phyloP scores from a whole-genome alignment of 768 basidiomycete species.

The Russula abietina region DNA sequence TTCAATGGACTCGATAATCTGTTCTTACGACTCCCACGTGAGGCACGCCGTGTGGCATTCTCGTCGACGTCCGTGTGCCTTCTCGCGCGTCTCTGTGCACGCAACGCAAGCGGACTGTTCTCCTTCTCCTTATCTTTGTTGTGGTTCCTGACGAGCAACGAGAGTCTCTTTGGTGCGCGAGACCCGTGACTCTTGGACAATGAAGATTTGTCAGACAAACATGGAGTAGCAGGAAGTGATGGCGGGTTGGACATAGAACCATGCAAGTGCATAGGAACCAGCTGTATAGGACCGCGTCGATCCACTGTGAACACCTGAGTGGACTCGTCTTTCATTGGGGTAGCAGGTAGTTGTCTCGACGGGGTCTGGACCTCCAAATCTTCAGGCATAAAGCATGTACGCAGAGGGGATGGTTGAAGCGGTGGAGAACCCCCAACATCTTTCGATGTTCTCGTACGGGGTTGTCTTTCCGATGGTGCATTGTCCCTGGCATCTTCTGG shows the following conservation, averaged over 20 bases:
- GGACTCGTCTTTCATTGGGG: neutral
- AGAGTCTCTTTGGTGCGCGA: constrained; percentile 15
- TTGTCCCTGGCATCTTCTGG: neutral
- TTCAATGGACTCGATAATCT: constrained; percentile 23
- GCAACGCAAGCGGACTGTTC: constrained; percentile 18
- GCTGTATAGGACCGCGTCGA: neutral
- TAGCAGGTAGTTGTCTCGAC: neutral
- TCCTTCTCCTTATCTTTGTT: constrained; percentile 19
- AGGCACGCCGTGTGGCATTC: constrained; percentile 21
- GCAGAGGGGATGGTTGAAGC: constrained; percentile 20
- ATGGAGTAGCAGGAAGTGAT: neutral
- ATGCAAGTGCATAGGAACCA: neutral
- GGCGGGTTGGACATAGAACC: neutral
- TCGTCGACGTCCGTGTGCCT: constrained; percentile 14
- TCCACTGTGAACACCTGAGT: neutral
- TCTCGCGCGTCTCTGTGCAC: constrained; percentile 4
- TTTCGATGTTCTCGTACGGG: neutral
- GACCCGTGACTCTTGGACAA: constrained; percentile 3
- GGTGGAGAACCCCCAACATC: neutral
- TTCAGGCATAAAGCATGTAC: constrained; percentile 7
- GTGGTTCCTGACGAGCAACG: constrained; percentile 15
- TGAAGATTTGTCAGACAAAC: neutral
- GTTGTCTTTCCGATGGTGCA: neutral
- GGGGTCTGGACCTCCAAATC: neutral
- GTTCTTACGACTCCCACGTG: constrained; percentile 12